Evolutionary conservation across 1,284 basidiomycete genomes (phyloP), one percentile per base, ranked within the genome.

Genomic region (Sporisorium graminicola): DNA sequence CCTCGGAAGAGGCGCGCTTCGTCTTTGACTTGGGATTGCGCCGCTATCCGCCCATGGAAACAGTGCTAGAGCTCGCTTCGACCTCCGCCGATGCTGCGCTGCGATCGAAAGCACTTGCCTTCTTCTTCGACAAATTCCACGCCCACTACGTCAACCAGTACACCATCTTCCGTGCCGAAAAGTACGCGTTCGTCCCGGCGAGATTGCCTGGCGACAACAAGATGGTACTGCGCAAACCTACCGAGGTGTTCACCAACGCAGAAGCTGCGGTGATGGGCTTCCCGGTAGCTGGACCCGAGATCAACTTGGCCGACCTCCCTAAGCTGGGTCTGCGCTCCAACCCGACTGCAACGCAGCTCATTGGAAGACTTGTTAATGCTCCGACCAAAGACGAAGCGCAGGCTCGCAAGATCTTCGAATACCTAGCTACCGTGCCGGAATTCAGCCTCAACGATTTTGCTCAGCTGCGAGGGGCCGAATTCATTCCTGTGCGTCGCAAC

Each of bases 201-300:
- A 49, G 73, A 9, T 43, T 58, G 12, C 88, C 88, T 14, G 77
- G 86, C 72, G 88, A 86, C 63, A 89, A 87, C 65, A 86, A 87
- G 49, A 68, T 83, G n/a, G 88, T 89, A 58, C 84, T 94, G 62
- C 91, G 90, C 2, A 91, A 89, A 58, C 91, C 93, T 3, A 88
- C 88, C 66, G 91, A 95, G 90, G 92, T 94, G 0, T 96, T 91
- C 81, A 90, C 90, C 3, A 90, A 91, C 62, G 82, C 88, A 0
- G 90, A 91, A 42, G 95, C 92, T 88, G 89, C 90, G 1, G 86
- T 88, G 0, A 89, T 98, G 44, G 94, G 93, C 0, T 97, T 95
- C 82, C 86, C 90, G 5, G 88, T 93, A 12, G 87, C 92, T 5
- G 87, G 91, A 50, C 88, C 91, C 2, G 87, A 86, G 37, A 68